Evolutionary conservation across 2,329 filamentous ascomycete genomes (phyloP).

Genomic region (Teratosphaeria zuluensis): DNA sequence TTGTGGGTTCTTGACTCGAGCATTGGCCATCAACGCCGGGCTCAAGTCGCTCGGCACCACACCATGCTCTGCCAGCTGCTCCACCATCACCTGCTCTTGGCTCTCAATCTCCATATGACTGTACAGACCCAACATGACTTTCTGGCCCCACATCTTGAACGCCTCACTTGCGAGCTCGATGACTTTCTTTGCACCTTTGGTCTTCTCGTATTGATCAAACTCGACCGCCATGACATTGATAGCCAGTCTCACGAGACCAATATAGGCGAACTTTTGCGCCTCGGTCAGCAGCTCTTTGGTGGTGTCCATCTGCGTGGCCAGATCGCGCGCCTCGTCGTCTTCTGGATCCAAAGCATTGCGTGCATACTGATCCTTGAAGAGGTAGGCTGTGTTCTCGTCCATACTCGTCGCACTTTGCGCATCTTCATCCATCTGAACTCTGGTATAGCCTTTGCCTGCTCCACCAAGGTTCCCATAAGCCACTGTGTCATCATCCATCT

Average conservation of each 20-base stretch:
- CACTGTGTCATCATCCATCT: constrained; percentile 58
- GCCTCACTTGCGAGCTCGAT: constrained; percentile 61
- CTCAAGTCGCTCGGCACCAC: constrained; percentile 78
- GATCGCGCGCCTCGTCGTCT: constrained; percentile 69
- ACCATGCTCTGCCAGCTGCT: constrained; percentile 87
- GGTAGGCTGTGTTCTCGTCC: constrained; percentile 93
- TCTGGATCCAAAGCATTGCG: constrained; percentile 50
- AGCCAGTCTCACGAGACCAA: constrained; percentile 75
- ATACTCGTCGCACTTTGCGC: constrained; percentile 87
- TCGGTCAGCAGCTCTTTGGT: constrained; percentile 94
- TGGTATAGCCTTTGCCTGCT: constrained; percentile 88
- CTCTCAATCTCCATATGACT: constrained; percentile 91
- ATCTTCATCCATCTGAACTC: constrained; percentile 91
- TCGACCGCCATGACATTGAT: constrained; percentile 69
- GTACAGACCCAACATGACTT: constrained; percentile 94
- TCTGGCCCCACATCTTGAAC: constrained; percentile 92
- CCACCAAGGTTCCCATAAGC: constrained; percentile 73
- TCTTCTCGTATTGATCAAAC: constrained; percentile 51
- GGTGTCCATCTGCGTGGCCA: constrained; percentile 81
- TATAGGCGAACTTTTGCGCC: constrained; percentile 90
- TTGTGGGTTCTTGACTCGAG: constrained; percentile 76
- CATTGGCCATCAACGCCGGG: constrained; percentile 79
- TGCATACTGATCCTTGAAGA: constrained; percentile 66
- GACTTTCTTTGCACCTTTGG: constrained; percentile 62
- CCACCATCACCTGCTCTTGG: constrained; percentile 95